A percentile compares a stretch with the other conserved stretches of the same genome.
These are phyloP conservation scores for Linanthus parryae DNA, from an alignment of 148 eudicot genomes.

Conservation along the genomic window DNA sequence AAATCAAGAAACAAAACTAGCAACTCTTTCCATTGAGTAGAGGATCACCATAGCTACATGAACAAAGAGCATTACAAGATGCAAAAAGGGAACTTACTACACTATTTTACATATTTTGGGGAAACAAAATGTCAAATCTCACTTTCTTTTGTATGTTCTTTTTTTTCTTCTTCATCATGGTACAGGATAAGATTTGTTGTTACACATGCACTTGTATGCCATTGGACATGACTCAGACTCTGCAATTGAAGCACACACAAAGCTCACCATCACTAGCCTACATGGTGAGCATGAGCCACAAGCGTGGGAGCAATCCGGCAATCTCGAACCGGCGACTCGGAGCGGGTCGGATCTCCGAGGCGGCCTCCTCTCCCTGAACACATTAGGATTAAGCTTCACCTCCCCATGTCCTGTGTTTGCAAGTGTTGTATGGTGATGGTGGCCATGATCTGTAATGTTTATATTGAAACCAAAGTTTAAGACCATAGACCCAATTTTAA, in stretches of 20 bases:
- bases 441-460: conserved; percentile 13
- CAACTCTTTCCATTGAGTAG: too few species aligned
- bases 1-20: too few species aligned
- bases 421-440: conserved; percentile 12
- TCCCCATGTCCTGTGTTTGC: neutral
- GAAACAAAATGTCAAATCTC: too few species aligned
- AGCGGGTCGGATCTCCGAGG: conserved; percentile 29
- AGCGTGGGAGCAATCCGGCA: conserved; percentile 65
- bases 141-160: too few species aligned
- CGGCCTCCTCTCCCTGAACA: conserved; percentile 3
- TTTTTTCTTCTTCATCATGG: too few species aligned
- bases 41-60: too few species aligned
- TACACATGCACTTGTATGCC: conserved; percentile 79
- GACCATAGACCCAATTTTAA: neutral
- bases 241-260: conserved; percentile 48
- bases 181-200: conserved; percentile 67
- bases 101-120: too few species aligned
- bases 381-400: neutral
- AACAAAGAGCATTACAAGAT: too few species aligned
- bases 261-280: conserved; percentile 74
- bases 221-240: conserved; percentile 79
- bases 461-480: neutral
- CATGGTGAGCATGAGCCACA: conserved; percentile 77
- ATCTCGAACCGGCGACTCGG: conserved; percentile 57
- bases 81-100: too few species aligned